Evolutionary conservation across 257 asterid species (phyloP).

Genomic region (Solanum tacnaense): DNA sequence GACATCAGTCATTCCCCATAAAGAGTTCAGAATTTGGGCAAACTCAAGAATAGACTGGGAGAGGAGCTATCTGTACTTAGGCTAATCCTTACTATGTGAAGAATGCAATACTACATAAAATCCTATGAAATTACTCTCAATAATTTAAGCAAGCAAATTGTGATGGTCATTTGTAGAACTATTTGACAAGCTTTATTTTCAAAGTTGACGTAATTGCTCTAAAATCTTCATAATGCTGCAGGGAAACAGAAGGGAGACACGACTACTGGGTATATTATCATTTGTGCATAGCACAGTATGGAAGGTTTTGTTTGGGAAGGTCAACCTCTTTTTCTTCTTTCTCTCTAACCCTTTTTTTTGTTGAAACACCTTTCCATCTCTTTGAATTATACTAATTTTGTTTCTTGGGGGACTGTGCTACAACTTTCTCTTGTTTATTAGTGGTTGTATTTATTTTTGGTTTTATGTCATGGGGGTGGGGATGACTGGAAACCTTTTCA

Average conservation of each 20-base stretch:
- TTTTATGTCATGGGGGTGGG: neutral
- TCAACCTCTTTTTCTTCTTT: constrained; percentile 3
- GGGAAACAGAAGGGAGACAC: constrained; percentile 90
- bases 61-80: neutral
- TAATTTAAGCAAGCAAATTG: neutral
- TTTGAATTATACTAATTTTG: neutral
- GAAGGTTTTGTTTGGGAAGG: constrained; percentile 92
- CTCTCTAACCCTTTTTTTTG: neutral
- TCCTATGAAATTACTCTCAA: neutral
- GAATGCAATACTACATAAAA: neutral
- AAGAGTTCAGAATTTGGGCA: neutral
- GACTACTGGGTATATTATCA: constrained; percentile 73
- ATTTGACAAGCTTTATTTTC: neutral
- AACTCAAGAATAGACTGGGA: neutral
- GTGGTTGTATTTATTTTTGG: neutral
- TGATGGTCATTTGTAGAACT: neutral
- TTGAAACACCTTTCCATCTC: neutral
- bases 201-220: neutral
- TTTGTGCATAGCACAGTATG: constrained; percentile 91
- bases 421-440: neutral
- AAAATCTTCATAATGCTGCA: constrained; percentile 14
- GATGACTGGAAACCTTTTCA: neutral
- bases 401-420: neutral
- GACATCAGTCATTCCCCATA: neutral
- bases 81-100: neutral